These are phyloP conservation scores for Baorangia bicolor DNA, from an alignment of 768 basidiomycete species.

Conservation along the genomic window DNA sequence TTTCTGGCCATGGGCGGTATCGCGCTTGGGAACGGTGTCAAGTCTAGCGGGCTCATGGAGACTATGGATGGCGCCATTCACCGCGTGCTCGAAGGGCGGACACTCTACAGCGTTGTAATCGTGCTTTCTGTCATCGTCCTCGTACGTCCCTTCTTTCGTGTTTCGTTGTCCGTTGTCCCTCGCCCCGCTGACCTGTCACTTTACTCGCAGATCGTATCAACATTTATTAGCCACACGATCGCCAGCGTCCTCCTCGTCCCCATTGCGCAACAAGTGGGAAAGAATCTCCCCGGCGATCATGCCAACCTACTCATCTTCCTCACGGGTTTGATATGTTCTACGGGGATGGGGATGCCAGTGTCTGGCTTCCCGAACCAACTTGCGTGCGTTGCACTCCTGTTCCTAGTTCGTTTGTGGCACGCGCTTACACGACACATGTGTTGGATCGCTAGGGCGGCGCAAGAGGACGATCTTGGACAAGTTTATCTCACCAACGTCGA, in stretches of 20 bases:
- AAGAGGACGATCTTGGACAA: constrained; percentile 93
- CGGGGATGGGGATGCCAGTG: constrained; percentile 98
- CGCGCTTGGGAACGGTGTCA: constrained; percentile 91
- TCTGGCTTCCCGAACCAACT: constrained; percentile 99
- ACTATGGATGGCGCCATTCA: constrained; percentile 69
- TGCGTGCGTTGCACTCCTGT: constrained; percentile 54
- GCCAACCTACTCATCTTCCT: constrained; percentile 88
- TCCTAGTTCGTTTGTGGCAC: neutral
- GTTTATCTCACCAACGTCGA: constrained; percentile 82
- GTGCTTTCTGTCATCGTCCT: constrained; percentile 69
- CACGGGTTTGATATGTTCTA: constrained; percentile 88
- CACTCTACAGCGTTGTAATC: constrained; percentile 68
- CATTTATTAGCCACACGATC: constrained; percentile 97
- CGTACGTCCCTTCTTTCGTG: constrained; percentile 39
- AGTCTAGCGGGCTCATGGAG: constrained; percentile 82
- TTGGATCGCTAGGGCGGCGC: constrained; percentile 63
- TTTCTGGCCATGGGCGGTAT: constrained; percentile 99
- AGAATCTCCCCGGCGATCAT: constrained; percentile 66
- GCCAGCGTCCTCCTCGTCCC: constrained; percentile 96
- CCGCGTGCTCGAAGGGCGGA: constrained; percentile 56
- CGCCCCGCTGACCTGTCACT: neutral
- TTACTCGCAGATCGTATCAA: constrained; percentile 69
- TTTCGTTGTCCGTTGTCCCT: neutral
- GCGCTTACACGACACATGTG: neutral
- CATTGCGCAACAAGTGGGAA: constrained; percentile 88